A percentile compares a stretch with the other conserved stretches of the same genome.
These are phyloP conservation scores for Lepidium africanum DNA, from an alignment of 345 rosid species.

Conservation along the genomic window DNA sequence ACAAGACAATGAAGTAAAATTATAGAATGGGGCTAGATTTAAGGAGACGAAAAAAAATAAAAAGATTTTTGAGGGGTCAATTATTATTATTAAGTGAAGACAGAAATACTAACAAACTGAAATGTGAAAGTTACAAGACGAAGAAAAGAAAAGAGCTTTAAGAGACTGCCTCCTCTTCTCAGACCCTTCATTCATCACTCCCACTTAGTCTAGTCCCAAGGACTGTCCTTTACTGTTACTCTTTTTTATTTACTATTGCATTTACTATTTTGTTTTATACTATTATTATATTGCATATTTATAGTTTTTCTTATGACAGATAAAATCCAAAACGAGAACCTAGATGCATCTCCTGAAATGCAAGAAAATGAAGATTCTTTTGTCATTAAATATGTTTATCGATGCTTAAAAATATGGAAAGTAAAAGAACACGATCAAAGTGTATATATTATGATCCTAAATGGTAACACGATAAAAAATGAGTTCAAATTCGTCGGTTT, in stretches of 20 bases:
- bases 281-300: background rate
- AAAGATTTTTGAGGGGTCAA: background rate
- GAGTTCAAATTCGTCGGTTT: no score
- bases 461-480: no score
- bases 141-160: conserved; percentile 29
- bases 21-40: conserved; percentile 23
- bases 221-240: conserved; percentile 30
- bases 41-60: conserved; percentile 25
- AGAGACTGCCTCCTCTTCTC: conserved; percentile 28
- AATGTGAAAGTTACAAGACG: conserved; percentile 32
- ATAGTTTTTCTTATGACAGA: background rate
- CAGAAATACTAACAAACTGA: conserved; percentile 29
- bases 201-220: conserved; percentile 30
- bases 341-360: no score
- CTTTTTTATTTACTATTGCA: background rate
- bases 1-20: conserved; percentile 13
- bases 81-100: conserved; percentile 26
- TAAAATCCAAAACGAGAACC: no score
- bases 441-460: no score
- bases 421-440: no score
- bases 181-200: conserved; percentile 18
- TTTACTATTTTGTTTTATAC: background rate
- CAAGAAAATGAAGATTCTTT: no score
- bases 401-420: no score
- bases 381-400: no score